phyloP scores from a whole-genome alignment of 371 early-diverging fungal genomes.

The Syncephalastrum sp. region DNA sequence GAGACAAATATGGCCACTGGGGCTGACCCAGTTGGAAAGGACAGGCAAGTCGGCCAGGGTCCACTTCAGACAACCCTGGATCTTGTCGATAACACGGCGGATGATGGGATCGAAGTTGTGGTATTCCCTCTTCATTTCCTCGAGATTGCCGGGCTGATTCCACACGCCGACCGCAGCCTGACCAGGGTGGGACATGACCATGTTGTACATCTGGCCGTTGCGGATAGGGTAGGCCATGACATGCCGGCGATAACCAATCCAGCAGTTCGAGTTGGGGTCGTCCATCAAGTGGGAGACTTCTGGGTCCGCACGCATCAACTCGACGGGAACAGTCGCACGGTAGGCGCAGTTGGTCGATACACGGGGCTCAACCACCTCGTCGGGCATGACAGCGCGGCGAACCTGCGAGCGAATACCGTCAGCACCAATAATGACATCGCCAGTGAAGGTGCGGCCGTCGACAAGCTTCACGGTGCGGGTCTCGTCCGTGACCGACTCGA shows the following conservation, averaged over 20 bases:
- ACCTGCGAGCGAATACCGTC: constrained; percentile 30
- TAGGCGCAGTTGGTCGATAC: constrained; percentile 31
- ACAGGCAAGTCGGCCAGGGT: constrained; percentile 29
- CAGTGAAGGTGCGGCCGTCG: constrained; percentile 13
- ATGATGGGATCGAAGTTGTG: constrained; percentile 26
- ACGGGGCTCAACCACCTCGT: constrained; percentile 17
- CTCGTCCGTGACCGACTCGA: constrained; percentile 18
- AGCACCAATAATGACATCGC: constrained; percentile 28
- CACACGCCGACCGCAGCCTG: constrained; percentile 21
- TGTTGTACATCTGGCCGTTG: constrained; percentile 24
- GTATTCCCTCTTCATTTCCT: constrained; percentile 27
- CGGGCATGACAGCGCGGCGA: constrained; percentile 24
- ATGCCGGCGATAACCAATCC: constrained; percentile 30
- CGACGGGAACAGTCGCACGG: constrained; percentile 28
- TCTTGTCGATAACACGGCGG: constrained; percentile 18
- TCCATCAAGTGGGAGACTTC: constrained; percentile 24
- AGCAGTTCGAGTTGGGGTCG: constrained; percentile 29
- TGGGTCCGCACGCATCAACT: constrained; percentile 24
- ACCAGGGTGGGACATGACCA: constrained; percentile 31
- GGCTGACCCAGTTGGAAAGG: constrained; percentile 27
- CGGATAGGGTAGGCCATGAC: constrained; percentile 31
- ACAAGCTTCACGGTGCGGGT: constrained; percentile 12
- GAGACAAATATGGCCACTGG: constrained; percentile 16
- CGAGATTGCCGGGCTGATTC: constrained; percentile 26
- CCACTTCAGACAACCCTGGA: constrained; percentile 25